These are phyloP conservation scores for Brassica rapa DNA, from an alignment of 345 rosid genomes.

Conservation along the genomic window DNA sequence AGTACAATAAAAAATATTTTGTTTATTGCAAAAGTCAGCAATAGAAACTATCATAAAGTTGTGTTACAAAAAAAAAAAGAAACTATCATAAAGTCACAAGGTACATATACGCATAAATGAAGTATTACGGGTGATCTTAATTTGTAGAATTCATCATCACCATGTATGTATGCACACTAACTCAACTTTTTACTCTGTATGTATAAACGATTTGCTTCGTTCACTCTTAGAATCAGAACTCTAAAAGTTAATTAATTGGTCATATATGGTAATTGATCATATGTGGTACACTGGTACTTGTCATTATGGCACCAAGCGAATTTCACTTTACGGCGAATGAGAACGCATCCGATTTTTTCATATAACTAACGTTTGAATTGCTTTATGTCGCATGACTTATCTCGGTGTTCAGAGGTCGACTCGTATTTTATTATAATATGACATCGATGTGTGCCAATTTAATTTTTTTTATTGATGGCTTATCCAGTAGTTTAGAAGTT, in stretches of 20 bases:
- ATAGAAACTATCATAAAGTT: background rate
- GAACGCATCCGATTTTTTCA: background rate
- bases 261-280: background rate
- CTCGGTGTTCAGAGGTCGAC: background rate
- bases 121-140: too few species aligned
- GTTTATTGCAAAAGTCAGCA: background rate
- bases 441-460: background rate
- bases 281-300: background rate
- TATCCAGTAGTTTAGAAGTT: constrained; percentile 19
- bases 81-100: background rate
- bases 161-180: too few species aligned
- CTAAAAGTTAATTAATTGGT: background rate
- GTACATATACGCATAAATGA: background rate
- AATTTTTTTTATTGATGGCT: constrained; percentile 4
- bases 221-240: background rate
- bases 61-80: too few species aligned
- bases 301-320: background rate
- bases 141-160: too few species aligned
- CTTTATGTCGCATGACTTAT: constrained; percentile 15
- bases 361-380: constrained; percentile 8
- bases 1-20: background rate
- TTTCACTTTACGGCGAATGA: constrained; percentile 6
- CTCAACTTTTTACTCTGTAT: background rate
- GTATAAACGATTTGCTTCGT: background rate
- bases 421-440: background rate